Evolutionary conservation across 805 yeast species (phyloP), one percentile per base, ranked within the genome.

Genomic region (Metschnikowia aberdeeniae): DNA sequence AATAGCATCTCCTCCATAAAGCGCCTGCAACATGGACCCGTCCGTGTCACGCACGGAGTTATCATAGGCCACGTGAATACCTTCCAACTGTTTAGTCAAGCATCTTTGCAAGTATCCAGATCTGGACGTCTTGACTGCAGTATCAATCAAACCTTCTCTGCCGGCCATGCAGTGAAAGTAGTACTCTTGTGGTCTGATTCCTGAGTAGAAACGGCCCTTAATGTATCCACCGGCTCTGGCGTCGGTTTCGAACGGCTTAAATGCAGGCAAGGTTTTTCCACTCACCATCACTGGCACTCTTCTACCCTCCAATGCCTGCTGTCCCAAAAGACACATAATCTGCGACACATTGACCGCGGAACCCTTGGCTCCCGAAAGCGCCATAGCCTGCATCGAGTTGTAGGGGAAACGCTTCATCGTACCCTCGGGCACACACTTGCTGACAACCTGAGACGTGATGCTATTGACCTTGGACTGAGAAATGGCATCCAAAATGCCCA

Each of bases 141-240:
- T 93, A 77, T 93, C 99, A 72, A 93, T 93, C 62, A 93, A 80
- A 73, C 99, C 99, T 76, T 93, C 99, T 76, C 99, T 86, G 71
- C 99, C 99, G 45, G 99, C 99, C 99, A 93, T 93, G 76, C 98
- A 93, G 73, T 93, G 99, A 93, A 95, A 93, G 65, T 90, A 93
- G 70, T 95, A 93, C 68, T 93, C 99, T 70, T 93, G 99, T 4
- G 99, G 99, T 66, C 88, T 82, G 56, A 93, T 86, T 67, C 99
- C 99, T 34, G 97, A 89, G 66, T 89, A 95, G 82, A 93, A 93
- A 58, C 99, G 86, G 51, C 95, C 92, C 66, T 92, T 87, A 63
- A 93, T 88, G 65, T 89, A 93, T 45, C 99, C 99, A 76, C 99
- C 99, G 22, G 99, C 97, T 65, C 95, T 80, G 1, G 97, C 96